Base-by-base conservation (phyloP, 352 stramenopile genomes). In the Globisporangium canariense region DNA sequence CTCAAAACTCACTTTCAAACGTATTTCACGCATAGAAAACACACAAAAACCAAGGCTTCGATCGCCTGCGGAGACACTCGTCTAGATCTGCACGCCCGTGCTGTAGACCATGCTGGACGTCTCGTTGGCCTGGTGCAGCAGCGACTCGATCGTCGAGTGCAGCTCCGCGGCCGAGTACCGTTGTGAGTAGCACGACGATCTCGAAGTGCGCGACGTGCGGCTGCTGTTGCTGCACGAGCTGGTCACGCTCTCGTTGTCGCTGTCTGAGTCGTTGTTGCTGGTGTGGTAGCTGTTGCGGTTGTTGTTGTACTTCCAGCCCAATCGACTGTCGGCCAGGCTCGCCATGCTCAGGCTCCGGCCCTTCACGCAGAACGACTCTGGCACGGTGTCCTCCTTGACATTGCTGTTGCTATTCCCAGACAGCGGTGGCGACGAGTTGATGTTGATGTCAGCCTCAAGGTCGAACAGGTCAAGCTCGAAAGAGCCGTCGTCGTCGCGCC, bases 111-210 rank as follows among this genome's bases (percentile, higher is more conserved):
- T 78, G 56, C 83, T 74, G 32, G 83, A 92, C 38, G 83, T 92
- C 60, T 86, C 75, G 10, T 80, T 87, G 11, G 77, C 76, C 54
- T 89, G 81, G 4, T 90, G 72, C 51, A 92, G 57, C 62, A 92
- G 71, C 49, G 81, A 90, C 62, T 90, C 81, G 55, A 92, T 90
- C 1, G 83, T 88, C 56, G 81, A 86, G 38, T 92, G 76, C 45
- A 90, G 74, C 52, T 89, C 80, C 18, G 74, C 67, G 20, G 73
- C 80, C 28, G 82, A 86, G 60, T 83, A 86, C 7, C 71, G 60
- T 10, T 81, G 67, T 20, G 75, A 79, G 43, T 78, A 83, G 41
- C 71, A 61, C 25, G 74, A 80, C 46, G 68, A 80, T 7, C 59
- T 54, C 55, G 65, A 70, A 10, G 34, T 40, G 34, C 36, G 36